phyloP scores from a whole-genome alignment of 352 stramenopile genomes.

The Aphanomyces invadans region DNA sequence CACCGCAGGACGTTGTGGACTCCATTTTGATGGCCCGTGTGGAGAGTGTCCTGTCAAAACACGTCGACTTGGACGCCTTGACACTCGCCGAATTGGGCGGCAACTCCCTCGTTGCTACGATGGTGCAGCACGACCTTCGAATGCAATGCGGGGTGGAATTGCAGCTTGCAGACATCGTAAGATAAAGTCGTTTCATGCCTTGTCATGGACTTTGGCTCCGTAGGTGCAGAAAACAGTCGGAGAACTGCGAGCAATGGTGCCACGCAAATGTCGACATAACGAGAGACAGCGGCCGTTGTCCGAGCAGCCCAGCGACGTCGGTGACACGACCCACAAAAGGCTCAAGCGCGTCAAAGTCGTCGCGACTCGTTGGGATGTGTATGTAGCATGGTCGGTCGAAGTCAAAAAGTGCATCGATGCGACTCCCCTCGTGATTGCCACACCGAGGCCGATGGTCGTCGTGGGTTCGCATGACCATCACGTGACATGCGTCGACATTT shows the following conservation, averaged over 20 bases:
- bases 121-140: constrained; percentile 2
- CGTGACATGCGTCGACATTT: constrained; percentile 6
- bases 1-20: not conserved
- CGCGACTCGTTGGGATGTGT: not conserved
- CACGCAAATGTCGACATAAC: not conserved
- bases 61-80: not conserved
- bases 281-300: not conserved
- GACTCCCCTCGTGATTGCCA: not conserved
- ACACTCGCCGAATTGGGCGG: constrained; percentile 5
- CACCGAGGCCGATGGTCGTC: not conserved
- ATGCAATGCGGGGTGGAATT: not conserved
- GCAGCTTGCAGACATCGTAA: not conserved
- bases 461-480: constrained; percentile 15
- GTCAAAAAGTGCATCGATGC: constrained; percentile 17
- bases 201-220: not conserved
- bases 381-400: not conserved
- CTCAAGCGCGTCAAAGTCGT: not conserved
- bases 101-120: constrained; percentile 6
- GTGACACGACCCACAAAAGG: not conserved
- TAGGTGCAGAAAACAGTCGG: not conserved
- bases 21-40: not conserved
- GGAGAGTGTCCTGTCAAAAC: not conserved
- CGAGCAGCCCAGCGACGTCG: too few species aligned
- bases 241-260: not conserved
- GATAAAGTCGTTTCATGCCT: not conserved